These are phyloP conservation scores for Annulohypoxylon maeteangense DNA, from an alignment of 495 filamentous ascomycete species.

Conservation along the genomic window DNA sequence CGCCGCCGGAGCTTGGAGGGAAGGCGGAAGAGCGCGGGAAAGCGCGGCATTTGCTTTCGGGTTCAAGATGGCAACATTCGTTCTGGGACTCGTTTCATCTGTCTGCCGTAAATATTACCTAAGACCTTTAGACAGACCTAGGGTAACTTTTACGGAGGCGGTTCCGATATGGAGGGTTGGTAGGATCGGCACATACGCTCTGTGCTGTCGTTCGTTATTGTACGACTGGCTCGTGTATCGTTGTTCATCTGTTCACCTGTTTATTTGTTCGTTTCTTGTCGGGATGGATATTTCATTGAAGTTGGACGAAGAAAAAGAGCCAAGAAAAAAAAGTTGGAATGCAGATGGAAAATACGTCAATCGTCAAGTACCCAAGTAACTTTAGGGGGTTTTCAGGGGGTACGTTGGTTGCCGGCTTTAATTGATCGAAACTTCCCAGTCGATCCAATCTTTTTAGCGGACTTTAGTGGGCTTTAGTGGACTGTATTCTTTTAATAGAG, in stretches of 20 bases:
- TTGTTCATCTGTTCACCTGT: not conserved
- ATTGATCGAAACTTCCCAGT: constrained; percentile 16
- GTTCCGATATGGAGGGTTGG: constrained; percentile 2
- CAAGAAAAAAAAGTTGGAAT: constrained; percentile 16
- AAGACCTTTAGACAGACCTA: not conserved
- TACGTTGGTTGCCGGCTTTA: constrained; percentile 1
- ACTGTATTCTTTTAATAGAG: constrained; percentile 3
- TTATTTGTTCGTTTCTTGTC: not conserved
- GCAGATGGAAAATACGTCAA: constrained; percentile 17
- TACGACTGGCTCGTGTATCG: not conserved
- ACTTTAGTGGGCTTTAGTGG: constrained; percentile 31
- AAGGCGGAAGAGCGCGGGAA: constrained; percentile 59
- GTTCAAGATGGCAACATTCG: constrained; percentile 29
- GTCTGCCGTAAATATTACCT: not conserved
- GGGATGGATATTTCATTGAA: too few species aligned
- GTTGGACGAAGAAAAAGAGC: constrained; percentile 4
- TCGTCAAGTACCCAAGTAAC: constrained; percentile 9
- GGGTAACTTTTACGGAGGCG: not conserved
- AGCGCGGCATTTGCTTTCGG: constrained; percentile 48
- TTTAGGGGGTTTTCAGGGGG: constrained; percentile 34
- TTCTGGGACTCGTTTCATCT: not conserved
- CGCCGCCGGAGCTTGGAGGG: constrained; percentile 63
- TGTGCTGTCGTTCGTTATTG: not conserved
- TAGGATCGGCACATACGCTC: constrained; percentile 5
- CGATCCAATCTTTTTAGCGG: constrained; percentile 1